Evolutionary conservation across 148 eudicot genomes (phyloP).

Genomic region (Cornus suecica): DNA sequence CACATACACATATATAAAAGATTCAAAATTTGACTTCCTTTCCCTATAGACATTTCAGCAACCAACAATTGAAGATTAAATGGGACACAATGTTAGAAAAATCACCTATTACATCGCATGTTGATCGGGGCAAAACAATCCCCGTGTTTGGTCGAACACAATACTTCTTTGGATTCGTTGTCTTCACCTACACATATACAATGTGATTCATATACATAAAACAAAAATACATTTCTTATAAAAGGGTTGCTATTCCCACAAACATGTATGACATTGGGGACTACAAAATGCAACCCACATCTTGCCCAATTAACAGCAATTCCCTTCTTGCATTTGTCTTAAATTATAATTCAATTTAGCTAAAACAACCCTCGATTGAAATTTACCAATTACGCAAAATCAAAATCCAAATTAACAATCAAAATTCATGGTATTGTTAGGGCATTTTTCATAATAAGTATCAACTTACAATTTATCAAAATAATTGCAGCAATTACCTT

Average conservation of each 20-base stretch:
- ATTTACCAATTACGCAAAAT: background rate
- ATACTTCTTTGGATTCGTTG: conserved; percentile 87
- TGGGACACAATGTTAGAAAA: background rate
- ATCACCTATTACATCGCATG: conserved; percentile 60
- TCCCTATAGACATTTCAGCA: background rate
- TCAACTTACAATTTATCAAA: background rate
- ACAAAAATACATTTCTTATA: background rate
- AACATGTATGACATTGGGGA: no score
- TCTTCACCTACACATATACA: conserved; percentile 50
- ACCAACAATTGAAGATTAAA: background rate
- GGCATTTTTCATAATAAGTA: background rate
- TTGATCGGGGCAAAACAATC: conserved; percentile 60
- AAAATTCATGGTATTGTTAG: background rate
- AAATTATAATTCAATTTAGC: background rate
- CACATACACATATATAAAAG: background rate
- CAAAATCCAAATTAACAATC: background rate
- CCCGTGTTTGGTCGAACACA: conserved; percentile 86
- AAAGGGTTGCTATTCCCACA: background rate
- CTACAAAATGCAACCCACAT: no score
- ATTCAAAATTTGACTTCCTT: background rate
- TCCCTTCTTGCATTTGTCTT: background rate
- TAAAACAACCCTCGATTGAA: background rate
- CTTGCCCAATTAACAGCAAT: no score
- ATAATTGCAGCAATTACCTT: conserved; percentile 35
- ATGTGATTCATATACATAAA: background rate